phyloP scores from a whole-genome alignment of 2,329 filamentous ascomycete genomes.

The Cercospora sp. region DNA sequence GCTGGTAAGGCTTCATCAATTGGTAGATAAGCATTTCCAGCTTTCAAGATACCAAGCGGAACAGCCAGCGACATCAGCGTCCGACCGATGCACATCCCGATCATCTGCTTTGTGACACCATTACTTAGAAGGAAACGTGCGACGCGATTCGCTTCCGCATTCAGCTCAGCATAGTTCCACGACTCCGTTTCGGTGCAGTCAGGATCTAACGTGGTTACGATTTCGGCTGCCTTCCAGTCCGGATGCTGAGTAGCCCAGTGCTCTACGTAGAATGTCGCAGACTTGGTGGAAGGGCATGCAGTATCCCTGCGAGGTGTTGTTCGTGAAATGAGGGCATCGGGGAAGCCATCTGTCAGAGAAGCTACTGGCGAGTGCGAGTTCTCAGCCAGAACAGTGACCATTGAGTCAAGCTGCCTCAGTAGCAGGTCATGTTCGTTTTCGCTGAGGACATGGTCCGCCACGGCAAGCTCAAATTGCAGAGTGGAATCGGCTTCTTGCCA shows the following conservation, averaged over 20 bases:
- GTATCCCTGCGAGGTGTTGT: constrained; percentile 19
- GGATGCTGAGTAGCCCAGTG: constrained; percentile 20
- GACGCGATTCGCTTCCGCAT: constrained; percentile 16
- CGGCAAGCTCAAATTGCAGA: constrained; percentile 17
- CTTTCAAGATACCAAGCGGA: constrained; percentile 19
- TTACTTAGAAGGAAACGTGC: constrained; percentile 12
- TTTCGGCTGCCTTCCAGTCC: constrained; percentile 20
- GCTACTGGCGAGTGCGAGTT: not conserved
- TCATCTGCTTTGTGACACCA: constrained; percentile 14
- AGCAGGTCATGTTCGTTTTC: constrained; percentile 18
- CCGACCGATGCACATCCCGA: constrained; percentile 22
- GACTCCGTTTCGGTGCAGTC: constrained; percentile 11
- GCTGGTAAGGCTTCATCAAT: constrained; percentile 23
- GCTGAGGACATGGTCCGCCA: constrained; percentile 16
- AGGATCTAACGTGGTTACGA: constrained; percentile 5
- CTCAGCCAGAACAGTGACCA: constrained; percentile 8
- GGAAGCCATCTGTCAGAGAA: constrained; percentile 2
- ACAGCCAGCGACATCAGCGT: constrained; percentile 21
- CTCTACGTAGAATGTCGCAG: constrained; percentile 18
- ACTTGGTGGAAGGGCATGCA: constrained; percentile 14
- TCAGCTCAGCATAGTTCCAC: constrained; percentile 20
- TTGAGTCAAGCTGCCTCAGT: constrained; percentile 17
- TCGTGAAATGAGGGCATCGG: constrained; percentile 3
- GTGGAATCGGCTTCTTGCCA: constrained; percentile 16
- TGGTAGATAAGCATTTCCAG: constrained; percentile 20